These are phyloP conservation scores for Limnanthes douglasii DNA, from an alignment of 345 rosid species.

Conservation along the genomic window DNA sequence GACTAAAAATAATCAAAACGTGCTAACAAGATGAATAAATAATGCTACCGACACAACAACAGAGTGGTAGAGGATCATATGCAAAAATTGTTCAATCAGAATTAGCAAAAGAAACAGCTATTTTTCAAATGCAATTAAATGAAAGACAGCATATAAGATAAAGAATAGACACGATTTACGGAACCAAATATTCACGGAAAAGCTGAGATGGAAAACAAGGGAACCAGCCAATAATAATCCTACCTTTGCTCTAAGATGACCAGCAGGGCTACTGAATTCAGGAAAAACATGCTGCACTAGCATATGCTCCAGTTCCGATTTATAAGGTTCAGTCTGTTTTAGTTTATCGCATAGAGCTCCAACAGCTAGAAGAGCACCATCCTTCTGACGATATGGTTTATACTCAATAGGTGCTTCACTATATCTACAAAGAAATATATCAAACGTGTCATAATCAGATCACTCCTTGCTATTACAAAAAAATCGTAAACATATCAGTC, in stretches of 20 bases:
- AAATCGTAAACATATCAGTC: conserved; percentile 7
- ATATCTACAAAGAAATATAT: conserved; percentile 29
- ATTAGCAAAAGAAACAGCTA: conserved; percentile 1
- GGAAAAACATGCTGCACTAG: conserved; percentile 89
- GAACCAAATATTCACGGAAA: conserved; percentile 1
- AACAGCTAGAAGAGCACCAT: conserved; percentile 96
- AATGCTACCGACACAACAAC: conserved; percentile 2
- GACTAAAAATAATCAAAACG: too few species aligned
- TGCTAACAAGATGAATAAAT: too few species aligned
- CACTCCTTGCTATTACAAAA: too few species aligned
- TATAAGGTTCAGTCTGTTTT: conserved; percentile 91
- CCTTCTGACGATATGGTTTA: conserved; percentile 84
- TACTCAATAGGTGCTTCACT: conserved; percentile 57
- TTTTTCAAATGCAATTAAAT: conserved; percentile 3
- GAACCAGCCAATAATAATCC: conserved; percentile 2
- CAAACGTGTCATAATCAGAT: not conserved
- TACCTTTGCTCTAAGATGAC: conserved; percentile 95
- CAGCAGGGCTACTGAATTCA: conserved; percentile 73
- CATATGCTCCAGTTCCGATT: conserved; percentile 79
- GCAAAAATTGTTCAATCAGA: too few species aligned
- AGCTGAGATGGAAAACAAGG: conserved; percentile 5
- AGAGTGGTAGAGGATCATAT: too few species aligned
- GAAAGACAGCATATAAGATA: conserved; percentile 1
- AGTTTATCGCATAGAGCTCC: conserved; percentile 97
- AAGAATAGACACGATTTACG: not conserved